phyloP scores from a whole-genome alignment of 2,329 filamentous ascomycete genomes.

The Metarhizium robertsii region DNA sequence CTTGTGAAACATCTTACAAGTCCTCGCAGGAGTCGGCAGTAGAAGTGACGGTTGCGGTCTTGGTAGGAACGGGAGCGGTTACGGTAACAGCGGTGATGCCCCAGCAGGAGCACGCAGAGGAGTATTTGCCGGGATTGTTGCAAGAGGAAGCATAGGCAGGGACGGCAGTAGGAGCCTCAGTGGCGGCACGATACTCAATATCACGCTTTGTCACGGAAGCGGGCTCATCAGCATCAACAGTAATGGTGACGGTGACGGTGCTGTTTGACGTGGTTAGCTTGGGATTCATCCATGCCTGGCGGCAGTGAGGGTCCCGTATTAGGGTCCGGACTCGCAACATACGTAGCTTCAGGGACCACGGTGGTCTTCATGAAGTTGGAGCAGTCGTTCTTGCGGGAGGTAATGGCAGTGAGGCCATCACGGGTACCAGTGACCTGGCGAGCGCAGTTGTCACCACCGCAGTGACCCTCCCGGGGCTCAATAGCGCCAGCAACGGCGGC shows the following conservation, averaged over 20 bases:
- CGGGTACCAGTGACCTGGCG: constrained; percentile 35
- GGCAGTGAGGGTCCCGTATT: neutral
- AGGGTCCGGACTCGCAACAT: constrained; percentile 11
- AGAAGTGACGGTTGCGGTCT: constrained; percentile 31
- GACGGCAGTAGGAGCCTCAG: constrained; percentile 21
- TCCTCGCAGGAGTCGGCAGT: constrained; percentile 33
- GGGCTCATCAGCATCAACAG: constrained; percentile 23
- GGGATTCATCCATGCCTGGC: neutral
- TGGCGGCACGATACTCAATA: constrained; percentile 20
- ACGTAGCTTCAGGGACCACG: constrained; percentile 31
- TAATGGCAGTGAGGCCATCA: constrained; percentile 22
- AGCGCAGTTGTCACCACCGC: constrained; percentile 35
- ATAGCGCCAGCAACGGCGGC: constrained; percentile 26
- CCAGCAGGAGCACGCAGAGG: constrained; percentile 35
- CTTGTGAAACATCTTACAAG: constrained; percentile 11
- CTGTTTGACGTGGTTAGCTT: constrained; percentile 7
- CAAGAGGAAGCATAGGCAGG: constrained; percentile 33
- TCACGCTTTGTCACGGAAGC: constrained; percentile 19
- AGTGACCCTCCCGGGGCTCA: constrained; percentile 25
- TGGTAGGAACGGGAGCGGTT: constrained; percentile 29
- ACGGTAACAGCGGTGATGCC: constrained; percentile 29
- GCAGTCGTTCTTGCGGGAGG: constrained; percentile 29
- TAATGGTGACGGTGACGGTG: constrained; percentile 28
- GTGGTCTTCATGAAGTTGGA: constrained; percentile 29
- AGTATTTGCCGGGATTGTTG: constrained; percentile 23